A percentile compares a stretch with the other conserved stretches of the same genome.
phyloP scores from a whole-genome alignment of 768 basidiomycete genomes.

The Scleroderma bovista region DNA sequence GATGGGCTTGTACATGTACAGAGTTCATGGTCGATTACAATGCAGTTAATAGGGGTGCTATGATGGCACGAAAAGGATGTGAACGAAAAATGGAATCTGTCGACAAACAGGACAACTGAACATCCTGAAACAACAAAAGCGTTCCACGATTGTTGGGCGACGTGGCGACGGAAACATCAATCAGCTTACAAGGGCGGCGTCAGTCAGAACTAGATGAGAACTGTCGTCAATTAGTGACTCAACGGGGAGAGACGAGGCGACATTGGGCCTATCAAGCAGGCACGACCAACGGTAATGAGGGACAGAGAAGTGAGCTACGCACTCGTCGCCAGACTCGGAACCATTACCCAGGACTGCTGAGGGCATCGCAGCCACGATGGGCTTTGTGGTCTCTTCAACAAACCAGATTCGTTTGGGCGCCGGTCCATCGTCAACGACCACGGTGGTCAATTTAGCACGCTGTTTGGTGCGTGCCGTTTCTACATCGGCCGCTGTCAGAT shows the following conservation, averaged over 20 bases:
- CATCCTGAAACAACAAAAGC: slow-evolving; percentile 7
- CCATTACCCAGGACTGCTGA: slow-evolving; percentile 7
- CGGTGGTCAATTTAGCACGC: background rate
- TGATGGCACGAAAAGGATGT: slow-evolving; percentile 11
- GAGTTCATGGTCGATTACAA: no score
- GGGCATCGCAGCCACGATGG: slow-evolving; percentile 1
- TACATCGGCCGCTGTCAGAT: slow-evolving; percentile 4
- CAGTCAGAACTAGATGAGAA: slow-evolving; percentile 28
- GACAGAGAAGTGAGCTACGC: slow-evolving; percentile 1
- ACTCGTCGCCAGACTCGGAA: slow-evolving; percentile 6
- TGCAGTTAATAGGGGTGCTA: no score
- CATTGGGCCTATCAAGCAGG: background rate
- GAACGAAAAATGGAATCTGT: slow-evolving; percentile 3
- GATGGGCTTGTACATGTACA: no score
- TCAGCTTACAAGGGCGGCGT: slow-evolving; percentile 13
- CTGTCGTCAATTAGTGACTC: slow-evolving; percentile 25
- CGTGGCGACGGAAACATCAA: slow-evolving; percentile 6
- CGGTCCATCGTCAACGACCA: background rate
- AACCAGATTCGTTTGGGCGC: no score
- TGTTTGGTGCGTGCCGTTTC: background rate
- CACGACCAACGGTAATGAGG: slow-evolving; percentile 10
- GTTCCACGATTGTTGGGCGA: background rate
- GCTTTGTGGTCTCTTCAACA: no score
- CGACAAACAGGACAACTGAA: slow-evolving; percentile 8
- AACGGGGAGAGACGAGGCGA: background rate